These are phyloP conservation scores for Agrocybe praecox DNA, from an alignment of 768 basidiomycete genomes.

Conservation along the genomic window DNA sequence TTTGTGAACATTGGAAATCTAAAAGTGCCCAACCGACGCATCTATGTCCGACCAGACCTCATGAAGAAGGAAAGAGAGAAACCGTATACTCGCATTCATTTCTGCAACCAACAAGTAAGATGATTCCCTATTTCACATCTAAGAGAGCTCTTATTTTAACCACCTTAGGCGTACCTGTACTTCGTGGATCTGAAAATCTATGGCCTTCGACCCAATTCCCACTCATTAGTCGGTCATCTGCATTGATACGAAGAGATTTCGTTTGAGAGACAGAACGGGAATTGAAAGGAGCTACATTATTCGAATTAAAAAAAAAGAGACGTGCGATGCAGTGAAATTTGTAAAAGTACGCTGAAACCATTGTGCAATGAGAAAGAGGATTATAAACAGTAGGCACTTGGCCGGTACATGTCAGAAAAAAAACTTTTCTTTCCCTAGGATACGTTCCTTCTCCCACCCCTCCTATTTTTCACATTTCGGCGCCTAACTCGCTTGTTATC, in stretches of 20 bases:
- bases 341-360: not conserved
- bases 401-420: too few species aligned
- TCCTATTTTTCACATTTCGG: conserved; percentile 27
- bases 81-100: not conserved
- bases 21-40: not conserved
- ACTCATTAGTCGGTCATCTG: not conserved
- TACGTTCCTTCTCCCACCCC: conserved; percentile 19
- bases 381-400: too few species aligned
- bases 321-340: not conserved
- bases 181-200: not conserved
- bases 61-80: too few species aligned
- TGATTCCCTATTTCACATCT: not conserved
- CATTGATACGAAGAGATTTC: not conserved
- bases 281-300: not conserved
- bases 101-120: not conserved
- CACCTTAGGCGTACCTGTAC: not conserved
- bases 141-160: not conserved
- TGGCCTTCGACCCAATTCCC: not conserved
- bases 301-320: not conserved
- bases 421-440: not conserved
- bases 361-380: too few species aligned
- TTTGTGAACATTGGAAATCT: not conserved
- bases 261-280: not conserved
- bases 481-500: conserved; percentile 31
- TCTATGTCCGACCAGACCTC: too few species aligned